Base-by-base conservation (phyloP, 495 filamentous ascomycete species). In the Neurospora sp. region DNA sequence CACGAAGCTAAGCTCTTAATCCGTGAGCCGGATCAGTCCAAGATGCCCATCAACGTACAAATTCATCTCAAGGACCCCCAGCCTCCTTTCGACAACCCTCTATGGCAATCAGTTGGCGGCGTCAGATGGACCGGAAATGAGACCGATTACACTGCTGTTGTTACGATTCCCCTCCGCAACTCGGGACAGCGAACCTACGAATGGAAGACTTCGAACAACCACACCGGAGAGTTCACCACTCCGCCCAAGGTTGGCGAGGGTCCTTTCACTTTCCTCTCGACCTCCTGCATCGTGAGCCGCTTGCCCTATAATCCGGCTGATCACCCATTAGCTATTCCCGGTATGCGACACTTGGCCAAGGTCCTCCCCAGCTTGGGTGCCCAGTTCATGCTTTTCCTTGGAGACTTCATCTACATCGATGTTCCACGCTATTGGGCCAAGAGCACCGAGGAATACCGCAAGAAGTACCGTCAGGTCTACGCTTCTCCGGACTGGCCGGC, bases 331-430 rank as follows among this genome's bases (percentile, higher is more conserved):
- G 86, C 90, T 11, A 90, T 98, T 54, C 90, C 90, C 0, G 96
- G 96, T 2, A 86, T 98, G 76, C 86, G 88, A 73, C 85, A 92
- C 73, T 84, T 95, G 77, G 88, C 89, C 24, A 87, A 88, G 69
- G 80, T 88, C 40, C 80, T 96, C 6, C 90, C 91, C 3, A 78
- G 82, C 6, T 82, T 95, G 5, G 84, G 89, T 34, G 87, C 93
- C 0, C 89, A 90, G 72, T 98, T 99, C 76, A 98, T 99, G 94
- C 87, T 99, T 34, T 99, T 99, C 85, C 89, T 99, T 0, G 96
- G 95, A n/a, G 96, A 99, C 79, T 99, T 98, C 80, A 97, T 99
- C 79, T 99, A 99, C 79, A 90, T 96, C 74, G 96, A 99, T 73
- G 93, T 98, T 0, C 96, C 96, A 0, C 85, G 88, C 38, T 89